These are phyloP conservation scores for Takakia lepidozioides DNA, from an alignment of 225 moss, liverwort and hornwort genomes.

Conservation along the genomic window DNA sequence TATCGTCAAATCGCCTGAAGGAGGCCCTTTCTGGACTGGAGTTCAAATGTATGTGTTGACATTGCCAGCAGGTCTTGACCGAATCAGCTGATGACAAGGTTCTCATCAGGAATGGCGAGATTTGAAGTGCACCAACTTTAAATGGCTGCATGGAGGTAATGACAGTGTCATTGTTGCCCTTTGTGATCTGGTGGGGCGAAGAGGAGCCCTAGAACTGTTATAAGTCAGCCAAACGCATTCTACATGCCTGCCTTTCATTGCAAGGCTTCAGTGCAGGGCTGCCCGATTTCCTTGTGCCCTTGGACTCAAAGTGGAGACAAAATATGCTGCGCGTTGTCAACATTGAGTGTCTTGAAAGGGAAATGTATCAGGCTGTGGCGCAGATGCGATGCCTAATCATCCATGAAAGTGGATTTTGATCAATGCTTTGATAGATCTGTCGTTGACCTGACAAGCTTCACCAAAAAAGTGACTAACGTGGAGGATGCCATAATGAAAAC, in stretches of 20 bases:
- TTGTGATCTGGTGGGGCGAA: constrained; percentile 29
- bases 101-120: constrained; percentile 55
- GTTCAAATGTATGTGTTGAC: constrained; percentile 63
- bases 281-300: constrained; percentile 53
- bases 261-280: constrained; percentile 74
- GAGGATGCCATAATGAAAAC: constrained; percentile 52
- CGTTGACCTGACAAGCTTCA: constrained; percentile 15
- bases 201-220: constrained; percentile 61
- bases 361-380: constrained; percentile 38
- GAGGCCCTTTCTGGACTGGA: constrained; percentile 85
- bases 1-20: constrained; percentile 55
- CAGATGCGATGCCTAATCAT: constrained; percentile 21
- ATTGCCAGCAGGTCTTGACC: constrained; percentile 37
- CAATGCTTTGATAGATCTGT: background rate
- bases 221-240: constrained; percentile 48
- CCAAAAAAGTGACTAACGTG: constrained; percentile 33
- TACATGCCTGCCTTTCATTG: constrained; percentile 63
- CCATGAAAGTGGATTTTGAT: constrained; percentile 2
- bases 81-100: constrained; percentile 19
- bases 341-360: constrained; percentile 23
- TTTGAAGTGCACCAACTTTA: constrained; percentile 46
- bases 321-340: constrained; percentile 41
- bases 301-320: constrained; percentile 15
- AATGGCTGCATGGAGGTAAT: constrained; percentile 51
- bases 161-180: constrained; percentile 57